Conservation (phyloP, 2,329 filamentous ascomycete genomes). For the Talaromyces sp. region DNA sequence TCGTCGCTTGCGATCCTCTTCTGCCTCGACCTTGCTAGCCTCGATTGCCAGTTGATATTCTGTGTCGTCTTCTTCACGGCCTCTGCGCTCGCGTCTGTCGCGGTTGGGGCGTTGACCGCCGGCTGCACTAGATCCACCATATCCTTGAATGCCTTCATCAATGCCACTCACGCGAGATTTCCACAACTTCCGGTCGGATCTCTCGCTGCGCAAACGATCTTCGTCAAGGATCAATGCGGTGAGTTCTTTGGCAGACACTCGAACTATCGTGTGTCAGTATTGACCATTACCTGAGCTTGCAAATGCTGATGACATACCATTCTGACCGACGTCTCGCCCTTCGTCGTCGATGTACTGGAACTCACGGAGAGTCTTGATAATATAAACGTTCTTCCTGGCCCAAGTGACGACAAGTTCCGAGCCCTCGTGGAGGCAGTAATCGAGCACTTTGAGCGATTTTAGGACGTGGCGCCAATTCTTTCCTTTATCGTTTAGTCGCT, state of each 20-base stretch:
- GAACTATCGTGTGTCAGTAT: conserved; percentile 56
- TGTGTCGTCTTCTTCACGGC: conserved; percentile 75
- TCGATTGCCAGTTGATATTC: conserved; percentile 90
- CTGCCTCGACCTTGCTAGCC: conserved; percentile 91
- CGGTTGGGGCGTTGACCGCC: conserved; percentile 38
- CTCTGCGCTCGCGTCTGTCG: conserved; percentile 49
- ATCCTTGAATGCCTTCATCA: conserved; percentile 62
- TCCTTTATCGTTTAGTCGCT: conserved; percentile 96
- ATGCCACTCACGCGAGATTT: conserved; percentile 93
- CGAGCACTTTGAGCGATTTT: conserved; percentile 94
- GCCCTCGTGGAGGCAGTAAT: conserved; percentile 96
- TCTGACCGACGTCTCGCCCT: conserved; percentile 89
- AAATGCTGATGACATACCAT: conserved; percentile 60
- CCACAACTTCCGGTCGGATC: conserved; percentile 89
- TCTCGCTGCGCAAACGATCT: conserved; percentile 83
- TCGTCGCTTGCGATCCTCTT: conserved; percentile 79
- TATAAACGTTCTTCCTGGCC: conserved; percentile 96
- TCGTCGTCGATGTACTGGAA: conserved; percentile 97
- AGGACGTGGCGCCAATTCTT: conserved; percentile 99
- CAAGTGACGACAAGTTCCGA: conserved; percentile 96
- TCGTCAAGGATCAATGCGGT: conserved; percentile 90
- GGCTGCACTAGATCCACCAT: conserved; percentile 34
- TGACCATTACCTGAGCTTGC: neutral
- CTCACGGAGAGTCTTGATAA: conserved; percentile 96
- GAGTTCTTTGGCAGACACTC: conserved; percentile 92